Conservation (phyloP, 768 basidiomycete genomes). For the Porpolomopsis calyptriformis region DNA sequence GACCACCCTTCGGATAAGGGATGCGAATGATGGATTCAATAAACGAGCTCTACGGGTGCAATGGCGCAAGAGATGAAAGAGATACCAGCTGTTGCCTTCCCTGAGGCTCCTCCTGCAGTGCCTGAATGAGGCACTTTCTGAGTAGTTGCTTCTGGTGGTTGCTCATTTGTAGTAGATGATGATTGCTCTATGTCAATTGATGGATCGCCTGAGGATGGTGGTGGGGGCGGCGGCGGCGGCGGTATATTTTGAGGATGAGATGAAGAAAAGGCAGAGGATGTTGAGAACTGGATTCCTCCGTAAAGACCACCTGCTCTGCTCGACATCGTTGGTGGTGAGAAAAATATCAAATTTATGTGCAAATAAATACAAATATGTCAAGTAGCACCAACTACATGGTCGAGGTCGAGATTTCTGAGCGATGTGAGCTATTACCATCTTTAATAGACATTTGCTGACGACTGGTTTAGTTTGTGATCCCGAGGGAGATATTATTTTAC, state of each 20-base stretch:
- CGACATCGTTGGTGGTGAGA: slow-evolving; percentile 41
- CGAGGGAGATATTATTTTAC: too few species aligned
- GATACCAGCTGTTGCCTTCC: slow-evolving; percentile 50
- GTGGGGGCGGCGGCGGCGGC: slow-evolving; percentile 12
- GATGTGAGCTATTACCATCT: too few species aligned
- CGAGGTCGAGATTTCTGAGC: too few species aligned
- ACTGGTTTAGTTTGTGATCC: too few species aligned
- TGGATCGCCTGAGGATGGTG: slow-evolving; percentile 13
- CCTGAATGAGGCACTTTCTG: slow-evolving; percentile 17
- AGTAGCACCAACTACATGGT: too few species aligned
- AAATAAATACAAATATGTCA: too few species aligned
- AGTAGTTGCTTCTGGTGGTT: slow-evolving; percentile 17
- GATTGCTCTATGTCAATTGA: slow-evolving; percentile 14
- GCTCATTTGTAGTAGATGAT: not conserved
- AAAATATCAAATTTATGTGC: too few species aligned
- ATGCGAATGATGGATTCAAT: slow-evolving; percentile 40
- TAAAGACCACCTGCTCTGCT: slow-evolving; percentile 77
- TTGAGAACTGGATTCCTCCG: slow-evolving; percentile 79
- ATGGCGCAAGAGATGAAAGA: slow-evolving; percentile 40
- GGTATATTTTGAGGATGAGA: slow-evolving; percentile 19
- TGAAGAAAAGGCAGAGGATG: slow-evolving; percentile 45
- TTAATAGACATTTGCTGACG: too few species aligned
- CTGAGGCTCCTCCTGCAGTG: slow-evolving; percentile 21
- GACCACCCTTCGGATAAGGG: slow-evolving; percentile 61
- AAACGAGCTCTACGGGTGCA: slow-evolving; percentile 40